Conservation (phyloP, 176 grass and related monocot genomes). For the Phragmites australis region DNA sequence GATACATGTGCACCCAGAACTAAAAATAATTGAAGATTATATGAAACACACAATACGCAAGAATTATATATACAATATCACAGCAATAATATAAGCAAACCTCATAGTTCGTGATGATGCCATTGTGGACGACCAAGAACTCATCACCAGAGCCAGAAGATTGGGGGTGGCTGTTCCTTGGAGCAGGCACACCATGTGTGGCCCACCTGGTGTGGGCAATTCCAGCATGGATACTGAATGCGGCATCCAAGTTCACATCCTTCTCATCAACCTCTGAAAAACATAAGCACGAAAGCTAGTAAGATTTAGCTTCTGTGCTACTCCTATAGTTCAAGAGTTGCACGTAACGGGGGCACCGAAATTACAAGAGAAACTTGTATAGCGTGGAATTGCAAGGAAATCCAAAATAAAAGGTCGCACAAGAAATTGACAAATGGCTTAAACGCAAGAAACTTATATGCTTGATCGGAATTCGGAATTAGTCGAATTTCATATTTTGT, state of each 20-base stretch:
- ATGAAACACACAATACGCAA: neutral
- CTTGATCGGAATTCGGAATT: neutral
- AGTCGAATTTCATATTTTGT: neutral
- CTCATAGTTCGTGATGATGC: conserved; percentile 99
- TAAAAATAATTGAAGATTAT: conserved; percentile 21
- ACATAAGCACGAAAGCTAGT: neutral
- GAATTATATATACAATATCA: neutral
- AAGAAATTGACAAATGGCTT: neutral
- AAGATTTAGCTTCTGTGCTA: conserved; percentile 13
- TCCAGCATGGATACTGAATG: conserved; percentile 78
- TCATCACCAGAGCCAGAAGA: conserved; percentile 81
- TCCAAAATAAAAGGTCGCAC: neutral
- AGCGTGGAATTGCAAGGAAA: neutral
- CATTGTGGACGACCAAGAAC: conserved; percentile 98
- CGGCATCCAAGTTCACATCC: conserved; percentile 72
- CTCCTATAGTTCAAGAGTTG: neutral
- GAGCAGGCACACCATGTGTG: conserved; percentile 83
- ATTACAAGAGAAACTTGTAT: neutral
- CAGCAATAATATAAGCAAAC: conserved; percentile 37
- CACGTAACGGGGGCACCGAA: neutral
- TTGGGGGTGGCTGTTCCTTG: conserved; percentile 95
- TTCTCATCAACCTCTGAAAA: conserved; percentile 81
- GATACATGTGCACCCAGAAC: conserved; percentile 35
- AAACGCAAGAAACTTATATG: neutral
- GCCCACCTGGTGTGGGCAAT: conserved; percentile 97